Evolutionary conservation across 139 green algal genomes (phyloP), one percentile per base, ranked within the genome.

Genomic region (Chlorella vulgaris): DNA sequence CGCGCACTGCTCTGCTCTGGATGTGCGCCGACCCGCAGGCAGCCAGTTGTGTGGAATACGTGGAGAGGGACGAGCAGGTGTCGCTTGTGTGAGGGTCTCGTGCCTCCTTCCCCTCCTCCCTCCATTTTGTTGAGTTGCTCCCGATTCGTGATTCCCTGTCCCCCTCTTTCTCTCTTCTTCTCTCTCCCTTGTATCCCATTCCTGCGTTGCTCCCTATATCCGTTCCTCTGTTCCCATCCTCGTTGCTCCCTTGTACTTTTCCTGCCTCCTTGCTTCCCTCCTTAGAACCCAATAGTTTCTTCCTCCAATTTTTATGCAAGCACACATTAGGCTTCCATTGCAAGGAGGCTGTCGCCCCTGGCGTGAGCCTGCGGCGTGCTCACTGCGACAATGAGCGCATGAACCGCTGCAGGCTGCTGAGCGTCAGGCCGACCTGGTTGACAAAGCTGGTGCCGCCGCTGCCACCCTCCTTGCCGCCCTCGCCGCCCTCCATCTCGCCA

Each of bases 381-480:
- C 63, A 86, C 39, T 82, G 51, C 28, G 85, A 83, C 33, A 91
- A 58, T 18, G 74, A 78, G 35, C 84, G 79, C 69, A 85, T 86
- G 73, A 91, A 91, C 29, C 87, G 81, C 60, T 90, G 82, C 55
- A 91, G 58, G 7, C 76, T 75, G 8, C 67, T 67, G 31, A 88
- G 24, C 3, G 82, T 82, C 22, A 84, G 43, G 10, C 63, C 77
- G 33, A 91, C 28, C 66, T 85, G 83, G 69, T 80, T 76, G 13
- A 80, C 47, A 1, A 91, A 65, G 38, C 87, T 82, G 26, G 50
- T 40, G 33, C 2, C 68, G 69, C n/a, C 68, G 55, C 55, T 62
- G 19, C n/a, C 61, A 7, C 42, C 77, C 6, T 18, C 10, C 36
- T 40, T 26, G 35, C 55, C 74, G 39, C 58, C 78, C 68, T 70